Evolutionary conservation across 305 asterid genomes (phyloP).

Genomic region (Rubia peregrina): DNA sequence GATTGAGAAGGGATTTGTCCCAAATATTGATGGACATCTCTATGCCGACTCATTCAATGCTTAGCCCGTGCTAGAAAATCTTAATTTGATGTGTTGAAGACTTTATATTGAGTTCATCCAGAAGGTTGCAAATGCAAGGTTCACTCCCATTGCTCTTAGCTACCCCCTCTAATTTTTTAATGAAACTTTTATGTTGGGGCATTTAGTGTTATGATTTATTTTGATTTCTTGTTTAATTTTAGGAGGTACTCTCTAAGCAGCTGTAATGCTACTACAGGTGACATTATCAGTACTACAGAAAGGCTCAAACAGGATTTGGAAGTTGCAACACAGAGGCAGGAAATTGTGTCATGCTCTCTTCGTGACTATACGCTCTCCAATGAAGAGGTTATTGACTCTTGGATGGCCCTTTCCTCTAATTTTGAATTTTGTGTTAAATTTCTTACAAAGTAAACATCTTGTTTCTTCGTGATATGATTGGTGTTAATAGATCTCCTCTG

Average conservation of each 20-base stretch:
- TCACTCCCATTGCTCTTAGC: too few relatives aligned
- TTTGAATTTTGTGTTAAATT: conserved; percentile 5
- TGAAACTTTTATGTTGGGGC: too few relatives aligned
- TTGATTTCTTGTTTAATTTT: too few relatives aligned
- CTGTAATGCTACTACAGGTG: conserved; percentile 92
- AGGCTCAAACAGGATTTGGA: conserved; percentile 96
- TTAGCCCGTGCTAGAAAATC: conserved; percentile 11
- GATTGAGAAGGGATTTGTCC: conserved; percentile 73
- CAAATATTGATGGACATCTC: conserved; percentile 78
- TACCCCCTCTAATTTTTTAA: too few relatives aligned
- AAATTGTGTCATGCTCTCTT: conserved; percentile 86
- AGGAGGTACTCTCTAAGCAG: conserved; percentile 39
- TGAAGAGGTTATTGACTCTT: conserved; percentile 61
- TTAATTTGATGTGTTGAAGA: too few relatives aligned
- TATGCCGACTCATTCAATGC: conserved; percentile 35
- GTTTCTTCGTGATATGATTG: conserved; percentile 1
- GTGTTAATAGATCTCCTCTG: conserved; percentile 20
- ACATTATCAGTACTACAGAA: conserved; percentile 89
- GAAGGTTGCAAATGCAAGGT: too few relatives aligned
- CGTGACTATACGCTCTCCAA: conserved; percentile 94
- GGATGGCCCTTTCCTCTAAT: neutral
- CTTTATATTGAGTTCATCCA: too few relatives aligned
- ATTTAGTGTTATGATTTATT: too few relatives aligned
- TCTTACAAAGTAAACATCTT: conserved; percentile 10
- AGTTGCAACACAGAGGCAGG: conserved; percentile 87